Evolutionary conservation across 2,329 filamentous ascomycete species (phyloP).

Genomic region (Teratosphaeria viscida): DNA sequence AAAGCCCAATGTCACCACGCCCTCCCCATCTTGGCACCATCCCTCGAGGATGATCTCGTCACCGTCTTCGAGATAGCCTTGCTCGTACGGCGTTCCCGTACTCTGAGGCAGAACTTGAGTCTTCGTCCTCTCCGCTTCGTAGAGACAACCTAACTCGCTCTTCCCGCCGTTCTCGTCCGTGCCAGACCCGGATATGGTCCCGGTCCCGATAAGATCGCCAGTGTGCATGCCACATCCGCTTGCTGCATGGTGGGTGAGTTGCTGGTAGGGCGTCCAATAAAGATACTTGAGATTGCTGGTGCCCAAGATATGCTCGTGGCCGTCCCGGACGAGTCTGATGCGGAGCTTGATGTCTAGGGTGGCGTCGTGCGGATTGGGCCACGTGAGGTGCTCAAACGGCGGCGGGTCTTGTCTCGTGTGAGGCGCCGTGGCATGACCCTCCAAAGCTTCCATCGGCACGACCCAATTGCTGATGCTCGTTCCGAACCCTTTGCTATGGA

Average conservation of each 20-base stretch:
- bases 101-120: constrained; percentile 25
- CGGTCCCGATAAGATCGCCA: constrained; percentile 35
- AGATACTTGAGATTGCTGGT: constrained; percentile 28
- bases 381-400: constrained; percentile 21
- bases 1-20: constrained; percentile 18
- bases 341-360: constrained; percentile 24
- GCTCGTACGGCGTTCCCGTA: constrained; percentile 18
- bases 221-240: constrained; percentile 32
- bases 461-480: constrained; percentile 54
- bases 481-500: constrained; percentile 51
- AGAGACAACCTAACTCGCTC: constrained; percentile 32
- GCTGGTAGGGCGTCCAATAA: constrained; percentile 38
- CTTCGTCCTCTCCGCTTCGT: constrained; percentile 27
- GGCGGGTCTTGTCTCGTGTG: constrained; percentile 18
- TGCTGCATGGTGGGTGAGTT: constrained; percentile 34
- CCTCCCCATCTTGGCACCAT: constrained; percentile 19
- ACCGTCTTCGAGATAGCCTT: constrained; percentile 32
- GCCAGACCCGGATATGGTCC: constrained; percentile 32
- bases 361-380: constrained; percentile 10
- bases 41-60: constrained; percentile 27
- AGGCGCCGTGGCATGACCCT: constrained; percentile 21
- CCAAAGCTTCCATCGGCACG: constrained; percentile 49
- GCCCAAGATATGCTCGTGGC: constrained; percentile 13
- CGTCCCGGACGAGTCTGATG: constrained; percentile 18
- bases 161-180: constrained; percentile 20